Base-by-base conservation (phyloP, 148 eudicot genomes). In the Cornus suecica region DNA sequence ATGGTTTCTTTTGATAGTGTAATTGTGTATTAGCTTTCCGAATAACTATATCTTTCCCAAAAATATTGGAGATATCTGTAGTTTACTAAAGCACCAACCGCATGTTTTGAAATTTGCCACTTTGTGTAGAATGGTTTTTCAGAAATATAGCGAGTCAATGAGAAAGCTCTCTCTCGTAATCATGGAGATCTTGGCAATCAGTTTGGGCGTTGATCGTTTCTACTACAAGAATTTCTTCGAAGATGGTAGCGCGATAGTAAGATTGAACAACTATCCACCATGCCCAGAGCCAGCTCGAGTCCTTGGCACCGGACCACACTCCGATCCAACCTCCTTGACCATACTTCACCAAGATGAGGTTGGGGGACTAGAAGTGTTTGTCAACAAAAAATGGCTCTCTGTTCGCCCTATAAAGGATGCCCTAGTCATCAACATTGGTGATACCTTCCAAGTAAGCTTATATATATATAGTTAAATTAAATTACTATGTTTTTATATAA, bases 291-390 rank as follows among this genome's bases (percentile, higher is more conserved):
- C 94, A 2, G 74, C 23, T 13, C 74, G 62, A 0, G 82, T 87
- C 8, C 75, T 86, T 0, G 94, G 94, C 14, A 85, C 88, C 0
- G 91, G 91, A 0, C 94, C 91, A 2, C 94, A 90, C 9, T 37
- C 9, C 42, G 42, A 37, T 37, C 42, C 42, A 37, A 37, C 42
- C 42, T 37, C 42, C 42, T 73, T 73, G 77, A 89, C 92, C 13
- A 66, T 89, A 8, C 82, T 90, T 5, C 80, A 84, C 63, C 90
- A 88, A 79, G 89, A 86, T 37, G 72, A 81, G 14, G 87, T 86
- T 60, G 87, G 79, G 16, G 90, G 94, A 16, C 89, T 90, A 14
- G 78, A 90, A 69, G 89, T 88, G 9, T 85, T 83, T 31, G 69
- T 51, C 0, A 68, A 86, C 72, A 71, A 71, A 65, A 84, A 88